Percentiles rank a stretch among this genome's conserved stretches.
phyloP scores from a whole-genome alignment of 140 eudicot genomes.

The Bidens hawaiensis region DNA sequence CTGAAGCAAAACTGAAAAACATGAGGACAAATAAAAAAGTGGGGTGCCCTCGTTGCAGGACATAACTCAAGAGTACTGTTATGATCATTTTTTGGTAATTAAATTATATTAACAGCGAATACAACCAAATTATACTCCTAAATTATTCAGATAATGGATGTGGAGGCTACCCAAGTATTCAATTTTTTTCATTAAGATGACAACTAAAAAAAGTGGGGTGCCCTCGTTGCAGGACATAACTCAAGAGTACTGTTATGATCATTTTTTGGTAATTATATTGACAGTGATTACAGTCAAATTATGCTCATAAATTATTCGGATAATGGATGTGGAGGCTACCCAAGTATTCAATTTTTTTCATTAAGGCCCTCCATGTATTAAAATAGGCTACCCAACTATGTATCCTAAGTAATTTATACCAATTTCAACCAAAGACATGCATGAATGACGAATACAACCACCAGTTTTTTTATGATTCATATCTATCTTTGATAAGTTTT shows the following conservation, averaged over 20 bases:
- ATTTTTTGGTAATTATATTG: not conserved
- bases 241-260: not conserved
- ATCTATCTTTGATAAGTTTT: not conserved
- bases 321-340: constrained; percentile 1
- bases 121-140: not conserved
- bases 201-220: not conserved
- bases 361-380: not conserved
- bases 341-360: not conserved
- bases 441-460: not conserved
- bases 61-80: not conserved
- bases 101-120: not conserved
- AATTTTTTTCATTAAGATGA: too few species aligned
- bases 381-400: not conserved
- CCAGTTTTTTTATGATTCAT: not conserved
- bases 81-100: not conserved
- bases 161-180: not conserved
- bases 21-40: not conserved
- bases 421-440: constrained; percentile 4
- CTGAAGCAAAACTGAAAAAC: constrained; percentile 1
- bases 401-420: not conserved
- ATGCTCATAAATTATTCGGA: not conserved
- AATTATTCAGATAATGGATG: not conserved
- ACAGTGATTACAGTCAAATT: not conserved
- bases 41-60: not conserved
- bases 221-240: not conserved